Conservation (phyloP, 2,329 filamentous ascomycete genomes). For the Colletotrichum neosansevieriae region DNA sequence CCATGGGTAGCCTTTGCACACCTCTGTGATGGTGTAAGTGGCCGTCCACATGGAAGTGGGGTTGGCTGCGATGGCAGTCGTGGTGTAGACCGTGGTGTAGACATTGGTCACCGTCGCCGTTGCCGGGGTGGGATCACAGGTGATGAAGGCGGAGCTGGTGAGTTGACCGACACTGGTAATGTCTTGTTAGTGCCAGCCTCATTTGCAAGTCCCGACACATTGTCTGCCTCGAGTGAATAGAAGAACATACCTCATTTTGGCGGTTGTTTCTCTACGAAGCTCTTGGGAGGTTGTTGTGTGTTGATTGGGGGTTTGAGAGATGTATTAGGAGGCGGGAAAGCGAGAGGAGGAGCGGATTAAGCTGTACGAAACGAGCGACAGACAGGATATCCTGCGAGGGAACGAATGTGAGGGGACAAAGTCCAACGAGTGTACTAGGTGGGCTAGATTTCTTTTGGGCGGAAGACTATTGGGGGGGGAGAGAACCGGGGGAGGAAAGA, state of each 20-base stretch:
- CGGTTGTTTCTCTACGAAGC: slow-evolving; percentile 20
- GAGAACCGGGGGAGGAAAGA: slow-evolving; percentile 14
- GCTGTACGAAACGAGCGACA: slow-evolving; percentile 32
- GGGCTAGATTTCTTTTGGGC: slow-evolving; percentile 12
- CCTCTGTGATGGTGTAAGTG: slow-evolving; percentile 56
- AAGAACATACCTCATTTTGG: slow-evolving; percentile 40
- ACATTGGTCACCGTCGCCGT: slow-evolving; percentile 44
- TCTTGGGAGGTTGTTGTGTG: background rate
- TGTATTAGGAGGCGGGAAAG: background rate
- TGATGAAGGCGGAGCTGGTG: slow-evolving; percentile 47
- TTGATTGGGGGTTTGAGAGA: background rate
- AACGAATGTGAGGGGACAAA: slow-evolving; percentile 30
- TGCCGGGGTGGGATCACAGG: slow-evolving; percentile 44
- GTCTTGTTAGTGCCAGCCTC: slow-evolving; percentile 41
- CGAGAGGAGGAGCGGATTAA: slow-evolving; percentile 6
- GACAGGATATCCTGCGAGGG: slow-evolving; percentile 12
- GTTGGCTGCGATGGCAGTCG: slow-evolving; percentile 52
- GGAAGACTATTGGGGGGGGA: slow-evolving; percentile 10
- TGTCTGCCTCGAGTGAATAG: background rate
- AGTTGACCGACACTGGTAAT: slow-evolving; percentile 45
- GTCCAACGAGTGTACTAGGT: slow-evolving; percentile 24
- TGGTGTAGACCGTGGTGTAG: slow-evolving; percentile 55
- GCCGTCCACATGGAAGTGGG: slow-evolving; percentile 53
- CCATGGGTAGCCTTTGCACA: slow-evolving; percentile 48
- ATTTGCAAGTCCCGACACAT: background rate